These are phyloP conservation scores for Fusarium sp. DNA, from an alignment of 2,329 filamentous ascomycete genomes.

Conservation along the genomic window DNA sequence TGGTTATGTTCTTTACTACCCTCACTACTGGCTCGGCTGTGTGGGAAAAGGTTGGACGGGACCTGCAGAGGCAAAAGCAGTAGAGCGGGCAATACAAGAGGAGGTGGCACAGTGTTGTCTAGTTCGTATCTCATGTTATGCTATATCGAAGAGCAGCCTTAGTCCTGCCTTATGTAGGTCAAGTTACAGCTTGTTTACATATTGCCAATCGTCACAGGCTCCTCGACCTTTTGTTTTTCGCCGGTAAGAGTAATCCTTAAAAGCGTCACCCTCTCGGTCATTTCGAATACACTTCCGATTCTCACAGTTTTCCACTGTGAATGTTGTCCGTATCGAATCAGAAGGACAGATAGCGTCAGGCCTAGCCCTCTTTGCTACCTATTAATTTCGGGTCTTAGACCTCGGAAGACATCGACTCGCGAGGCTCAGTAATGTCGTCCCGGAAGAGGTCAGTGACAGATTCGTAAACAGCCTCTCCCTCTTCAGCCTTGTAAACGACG, in stretches of 20 bases:
- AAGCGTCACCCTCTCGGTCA: neutral
- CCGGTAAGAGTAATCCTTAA: neutral
- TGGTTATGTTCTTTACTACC: conserved; percentile 74
- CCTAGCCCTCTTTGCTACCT: neutral
- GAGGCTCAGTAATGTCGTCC: conserved; percentile 41
- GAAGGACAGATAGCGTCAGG: neutral
- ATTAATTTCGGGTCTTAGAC: conserved; percentile 6
- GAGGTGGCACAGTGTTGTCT: neutral
- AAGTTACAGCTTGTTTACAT: neutral
- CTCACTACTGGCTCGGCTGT: conserved; percentile 72
- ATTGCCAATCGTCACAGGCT: neutral
- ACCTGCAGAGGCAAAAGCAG: conserved; percentile 43
- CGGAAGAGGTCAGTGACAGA: conserved; percentile 33
- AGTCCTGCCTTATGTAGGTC: neutral
- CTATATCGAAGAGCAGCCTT: conserved; percentile 4
- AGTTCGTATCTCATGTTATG: conserved; percentile 17
- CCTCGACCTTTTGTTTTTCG: neutral
- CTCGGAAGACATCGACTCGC: conserved; percentile 38
- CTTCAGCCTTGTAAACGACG: conserved; percentile 38
- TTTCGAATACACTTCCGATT: neutral
- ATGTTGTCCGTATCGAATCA: neutral
- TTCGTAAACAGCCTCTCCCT: conserved; percentile 27
- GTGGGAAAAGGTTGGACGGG: conserved; percentile 67
- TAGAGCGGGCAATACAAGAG: conserved; percentile 3
- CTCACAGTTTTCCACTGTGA: neutral